Evolutionary conservation across 371 early-diverging fungal species (phyloP), one percentile per base, ranked within the genome.

Genomic region (Saksenaea vasiformis): DNA sequence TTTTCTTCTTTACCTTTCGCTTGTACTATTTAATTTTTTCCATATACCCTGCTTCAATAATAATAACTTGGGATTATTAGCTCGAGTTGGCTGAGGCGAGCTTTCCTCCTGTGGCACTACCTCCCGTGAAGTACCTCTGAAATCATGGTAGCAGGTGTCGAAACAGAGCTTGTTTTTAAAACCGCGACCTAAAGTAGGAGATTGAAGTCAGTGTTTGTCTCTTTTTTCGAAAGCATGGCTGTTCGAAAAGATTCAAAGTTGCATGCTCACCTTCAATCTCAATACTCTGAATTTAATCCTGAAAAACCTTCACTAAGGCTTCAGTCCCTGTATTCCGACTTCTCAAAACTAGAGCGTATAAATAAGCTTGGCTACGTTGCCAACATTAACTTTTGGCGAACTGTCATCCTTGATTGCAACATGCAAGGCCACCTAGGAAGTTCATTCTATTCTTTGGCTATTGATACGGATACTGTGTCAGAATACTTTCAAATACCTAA

Each of bases 331-430:
- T 70, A 66, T 28, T 66, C 70, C 0, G 70, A 70, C 43, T 70
- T 70, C 34, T 62, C 62, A 13, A 70, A 66, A 28, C 27, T 66
- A 17, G 54, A 39, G 9, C n/a, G 58, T 0, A 3, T 66, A 10
- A 70, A 70, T 55, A 47, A 19, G 17, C 54, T 62, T 43, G 70
- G 56, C 15, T 70, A 70, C 24, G 60, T 66, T 51, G 54, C 63
- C 51, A 70, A 70, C n/a, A 53, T 70, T 9, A 44, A 55, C 17
- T 72, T 64, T 28, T 72, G 72, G 72, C 58, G 65, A 9, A 51
- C 68, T 13, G 47, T 68, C 34, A 59, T 72, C 44, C 61, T 72
- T n/a, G 72, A 72, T 28, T 62, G 65, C 27, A 68, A 72, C 43
- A 26, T 58, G 11, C 60, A 61, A 22, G 68, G 72, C 1, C 11